Evolutionary conservation across 257 asterid species (phyloP).

Genomic region (Thymus mandschuricus): DNA sequence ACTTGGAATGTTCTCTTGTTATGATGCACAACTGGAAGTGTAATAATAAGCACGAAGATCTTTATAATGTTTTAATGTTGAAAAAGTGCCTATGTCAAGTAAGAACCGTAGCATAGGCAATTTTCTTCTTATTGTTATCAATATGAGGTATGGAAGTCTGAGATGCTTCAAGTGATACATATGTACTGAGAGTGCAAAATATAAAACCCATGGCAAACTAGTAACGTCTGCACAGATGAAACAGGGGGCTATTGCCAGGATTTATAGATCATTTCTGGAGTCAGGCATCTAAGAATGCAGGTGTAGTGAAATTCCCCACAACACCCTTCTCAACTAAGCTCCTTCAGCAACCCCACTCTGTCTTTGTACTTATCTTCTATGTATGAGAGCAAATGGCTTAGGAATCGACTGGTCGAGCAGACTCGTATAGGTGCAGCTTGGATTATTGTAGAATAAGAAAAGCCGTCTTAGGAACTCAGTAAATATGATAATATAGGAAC

Average conservation of each 20-base stretch:
- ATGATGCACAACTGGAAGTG: not conserved
- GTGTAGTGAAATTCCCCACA: not conserved
- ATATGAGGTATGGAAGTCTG: not conserved
- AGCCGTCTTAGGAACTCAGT: not conserved
- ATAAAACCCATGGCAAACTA: not conserved
- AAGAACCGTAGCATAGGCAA: not conserved
- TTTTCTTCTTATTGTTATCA: not conserved
- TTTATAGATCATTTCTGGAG: not conserved
- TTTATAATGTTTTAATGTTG: not conserved
- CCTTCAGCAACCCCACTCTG: not conserved
- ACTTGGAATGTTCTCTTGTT: not conserved
- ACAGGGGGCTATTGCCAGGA: not conserved
- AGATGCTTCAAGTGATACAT: not conserved
- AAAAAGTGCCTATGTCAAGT: not conserved
- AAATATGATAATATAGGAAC: not conserved
- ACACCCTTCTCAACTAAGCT: not conserved
- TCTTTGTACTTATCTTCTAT: not conserved
- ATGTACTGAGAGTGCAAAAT: not conserved
- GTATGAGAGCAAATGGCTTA: not conserved
- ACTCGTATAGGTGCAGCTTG: too few relatives aligned
- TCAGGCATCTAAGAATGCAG: not conserved
- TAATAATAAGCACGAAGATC: constrained; percentile 1
- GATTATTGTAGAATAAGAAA: too few relatives aligned
- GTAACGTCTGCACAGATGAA: not conserved
- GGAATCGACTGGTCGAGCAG: too few relatives aligned